A percentile compares a stretch with the other conserved stretches of the same genome.
Evolutionary conservation across 1,284 basidiomycete species (phyloP).

Genomic region (Marasmius sp.): DNA sequence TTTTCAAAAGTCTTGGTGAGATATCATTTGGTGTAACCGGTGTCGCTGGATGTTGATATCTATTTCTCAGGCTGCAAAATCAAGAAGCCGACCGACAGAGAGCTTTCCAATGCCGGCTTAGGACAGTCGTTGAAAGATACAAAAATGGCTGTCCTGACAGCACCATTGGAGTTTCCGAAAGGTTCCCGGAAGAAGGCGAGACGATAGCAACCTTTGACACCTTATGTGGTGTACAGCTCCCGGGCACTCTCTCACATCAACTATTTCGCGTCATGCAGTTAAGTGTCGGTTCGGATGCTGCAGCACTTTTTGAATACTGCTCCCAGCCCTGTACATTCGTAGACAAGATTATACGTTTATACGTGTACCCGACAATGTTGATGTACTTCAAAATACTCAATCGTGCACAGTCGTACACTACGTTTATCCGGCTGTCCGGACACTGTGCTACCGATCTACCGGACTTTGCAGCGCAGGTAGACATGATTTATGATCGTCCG

Average conservation of each 20-base stretch:
- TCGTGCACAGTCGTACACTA: too few relatives aligned
- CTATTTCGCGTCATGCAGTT: background rate
- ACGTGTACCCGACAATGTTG: too few relatives aligned
- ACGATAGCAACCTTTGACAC: background rate
- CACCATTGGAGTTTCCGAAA: slow-evolving; percentile 82
- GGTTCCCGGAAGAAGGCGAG: slow-evolving; percentile 39
- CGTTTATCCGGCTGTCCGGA: too few relatives aligned
- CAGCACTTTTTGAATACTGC: too few relatives aligned
- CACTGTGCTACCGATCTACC: too few relatives aligned
- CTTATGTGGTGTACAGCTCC: background rate
- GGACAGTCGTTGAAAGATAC: slow-evolving; percentile 56
- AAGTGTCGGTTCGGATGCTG: too few relatives aligned
- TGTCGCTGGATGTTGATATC: background rate
- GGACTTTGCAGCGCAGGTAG: too few relatives aligned
- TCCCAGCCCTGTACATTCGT: too few relatives aligned
- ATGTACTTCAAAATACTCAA: too few relatives aligned
- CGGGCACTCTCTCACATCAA: background rate
- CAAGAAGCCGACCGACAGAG: slow-evolving; percentile 53
- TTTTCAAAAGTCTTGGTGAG: slow-evolving; percentile 57
- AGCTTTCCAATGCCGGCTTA: slow-evolving; percentile 68
- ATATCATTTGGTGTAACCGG: background rate
- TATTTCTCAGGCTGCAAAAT: slow-evolving; percentile 64
- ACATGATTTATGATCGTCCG: too few relatives aligned
- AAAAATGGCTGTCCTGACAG: slow-evolving; percentile 70
- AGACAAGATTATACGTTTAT: too few relatives aligned